Percentiles rank a stretch among this genome's conserved stretches.
phyloP scores from a whole-genome alignment of 352 stramenopile species.

The Phytophthora pseudosyringae region DNA sequence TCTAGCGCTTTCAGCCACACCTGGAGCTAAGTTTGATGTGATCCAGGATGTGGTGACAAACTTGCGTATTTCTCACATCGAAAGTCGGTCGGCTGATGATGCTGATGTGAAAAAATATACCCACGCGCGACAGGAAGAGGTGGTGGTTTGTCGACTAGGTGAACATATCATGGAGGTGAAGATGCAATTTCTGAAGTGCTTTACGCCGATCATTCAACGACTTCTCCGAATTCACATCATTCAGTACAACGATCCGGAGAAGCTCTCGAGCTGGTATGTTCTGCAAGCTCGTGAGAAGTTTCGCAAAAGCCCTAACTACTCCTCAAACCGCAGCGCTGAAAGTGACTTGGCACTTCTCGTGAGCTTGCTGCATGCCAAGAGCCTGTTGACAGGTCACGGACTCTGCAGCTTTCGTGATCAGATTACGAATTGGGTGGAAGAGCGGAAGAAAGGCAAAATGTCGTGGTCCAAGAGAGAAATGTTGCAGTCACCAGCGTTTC shows the following conservation, averaged over 20 bases:
- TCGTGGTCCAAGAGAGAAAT: slow-evolving; percentile 88
- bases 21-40: slow-evolving; percentile 94
- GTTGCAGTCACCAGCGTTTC: slow-evolving; percentile 75
- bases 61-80: slow-evolving; percentile 95
- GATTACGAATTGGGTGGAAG: slow-evolving; percentile 62
- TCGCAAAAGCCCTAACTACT: slow-evolving; percentile 67
- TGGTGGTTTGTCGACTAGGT: slow-evolving; percentile 76
- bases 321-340: slow-evolving; percentile 73
- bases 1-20: slow-evolving; percentile 96
- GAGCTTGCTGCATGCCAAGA: slow-evolving; percentile 76
- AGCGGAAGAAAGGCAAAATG: slow-evolving; percentile 54
- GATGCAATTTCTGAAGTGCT: slow-evolving; percentile 64
- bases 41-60: slow-evolving; percentile 97
- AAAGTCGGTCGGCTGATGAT: slow-evolving; percentile 95
- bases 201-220: slow-evolving; percentile 67
- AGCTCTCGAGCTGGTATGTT: slow-evolving; percentile 83
- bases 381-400: slow-evolving; percentile 79
- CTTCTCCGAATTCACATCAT: slow-evolving; percentile 66
- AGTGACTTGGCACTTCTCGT: slow-evolving; percentile 80
- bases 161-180: slow-evolving; percentile 73
- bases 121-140: slow-evolving; percentile 82
- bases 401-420: slow-evolving; percentile 78
- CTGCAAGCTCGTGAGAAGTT: slow-evolving; percentile 79
- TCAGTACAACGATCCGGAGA: slow-evolving; percentile 72
- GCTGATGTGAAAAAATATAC: slow-evolving; percentile 92